Evolutionary conservation across 2,329 filamentous ascomycete species (phyloP).

Genomic region (Peltaster fructicola): DNA sequence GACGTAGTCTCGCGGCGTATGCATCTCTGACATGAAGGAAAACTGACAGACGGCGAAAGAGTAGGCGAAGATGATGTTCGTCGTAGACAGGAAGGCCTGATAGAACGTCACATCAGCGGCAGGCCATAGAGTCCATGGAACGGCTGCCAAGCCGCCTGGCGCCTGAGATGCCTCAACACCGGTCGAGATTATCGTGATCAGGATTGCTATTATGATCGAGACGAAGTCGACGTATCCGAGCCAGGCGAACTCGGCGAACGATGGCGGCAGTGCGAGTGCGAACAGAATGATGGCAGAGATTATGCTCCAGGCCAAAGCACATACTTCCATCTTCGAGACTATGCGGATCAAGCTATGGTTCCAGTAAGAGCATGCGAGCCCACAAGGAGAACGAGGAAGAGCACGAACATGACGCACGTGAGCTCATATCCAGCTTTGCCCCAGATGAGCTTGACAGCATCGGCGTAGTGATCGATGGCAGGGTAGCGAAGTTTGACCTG

Average conservation of each 20-base stretch:
- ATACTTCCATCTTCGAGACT: conserved; percentile 20
- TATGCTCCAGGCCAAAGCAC: conserved; percentile 25
- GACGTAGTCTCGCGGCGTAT: conserved; percentile 43
- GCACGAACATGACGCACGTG: conserved; percentile 25
- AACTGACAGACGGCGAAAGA: conserved; percentile 43
- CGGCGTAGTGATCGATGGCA: conserved; percentile 26
- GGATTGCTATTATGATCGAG: conserved; percentile 18
- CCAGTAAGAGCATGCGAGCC: conserved; percentile 29
- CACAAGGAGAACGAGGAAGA: conserved; percentile 26
- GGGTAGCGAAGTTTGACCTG: conserved; percentile 39
- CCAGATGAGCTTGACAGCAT: conserved; percentile 26
- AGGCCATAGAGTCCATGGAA: conserved; percentile 20
- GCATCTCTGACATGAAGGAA: conserved; percentile 48
- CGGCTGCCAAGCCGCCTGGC: conserved; percentile 15
- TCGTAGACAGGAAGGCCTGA: conserved; percentile 46
- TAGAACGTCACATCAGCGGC: conserved; percentile 24
- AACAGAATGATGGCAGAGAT: conserved; percentile 25
- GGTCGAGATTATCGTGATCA: conserved; percentile 20
- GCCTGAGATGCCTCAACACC: conserved; percentile 14
- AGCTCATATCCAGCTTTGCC: conserved; percentile 26
- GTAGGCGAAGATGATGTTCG: conserved; percentile 55
- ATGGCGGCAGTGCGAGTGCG: conserved; percentile 19
- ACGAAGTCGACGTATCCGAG: conserved; percentile 22
- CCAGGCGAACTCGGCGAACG: conserved; percentile 19
- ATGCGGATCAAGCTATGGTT: conserved; percentile 29